These are phyloP conservation scores for Dictyostelium purpureum DNA, from an alignment of 78 protist genomes.

Conservation along the genomic window DNA sequence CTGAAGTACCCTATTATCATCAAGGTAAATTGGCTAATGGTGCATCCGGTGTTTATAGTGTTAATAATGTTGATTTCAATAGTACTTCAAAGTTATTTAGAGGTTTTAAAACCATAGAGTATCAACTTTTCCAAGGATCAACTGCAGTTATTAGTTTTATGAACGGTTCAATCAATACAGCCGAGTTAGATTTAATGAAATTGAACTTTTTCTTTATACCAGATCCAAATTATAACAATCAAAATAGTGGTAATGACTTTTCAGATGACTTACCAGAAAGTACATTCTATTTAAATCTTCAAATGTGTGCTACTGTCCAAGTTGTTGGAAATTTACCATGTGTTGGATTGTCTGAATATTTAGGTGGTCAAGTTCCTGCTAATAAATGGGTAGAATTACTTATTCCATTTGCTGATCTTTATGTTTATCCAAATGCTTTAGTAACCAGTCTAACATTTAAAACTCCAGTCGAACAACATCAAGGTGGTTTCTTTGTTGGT, in stretches of 20 bases:
- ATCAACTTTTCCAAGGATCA: background rate
- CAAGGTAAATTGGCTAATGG: background rate
- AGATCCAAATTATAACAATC: background rate
- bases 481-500: constrained; percentile 23
- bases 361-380: constrained; percentile 56
- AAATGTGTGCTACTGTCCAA: background rate
- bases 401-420: constrained; percentile 43
- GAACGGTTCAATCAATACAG: constrained; percentile 16
- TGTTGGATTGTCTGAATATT: constrained; percentile 37
- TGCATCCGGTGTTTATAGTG: background rate
- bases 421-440: constrained; percentile 1
- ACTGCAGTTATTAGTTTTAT: background rate
- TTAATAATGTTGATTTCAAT: background rate
- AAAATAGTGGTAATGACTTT: background rate
- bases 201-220: background rate
- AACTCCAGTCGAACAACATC: background rate
- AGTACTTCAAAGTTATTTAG: background rate
- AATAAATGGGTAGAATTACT: constrained; percentile 14
- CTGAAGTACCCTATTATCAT: background rate
- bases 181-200: background rate
- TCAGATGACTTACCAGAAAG: background rate
- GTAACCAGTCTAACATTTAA: background rate
- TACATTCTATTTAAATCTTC: background rate
- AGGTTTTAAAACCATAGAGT: background rate
- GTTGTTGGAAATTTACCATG: background rate